Conservation (phyloP, 768 basidiomycete genomes). For the Clavaria fumosa region DNA sequence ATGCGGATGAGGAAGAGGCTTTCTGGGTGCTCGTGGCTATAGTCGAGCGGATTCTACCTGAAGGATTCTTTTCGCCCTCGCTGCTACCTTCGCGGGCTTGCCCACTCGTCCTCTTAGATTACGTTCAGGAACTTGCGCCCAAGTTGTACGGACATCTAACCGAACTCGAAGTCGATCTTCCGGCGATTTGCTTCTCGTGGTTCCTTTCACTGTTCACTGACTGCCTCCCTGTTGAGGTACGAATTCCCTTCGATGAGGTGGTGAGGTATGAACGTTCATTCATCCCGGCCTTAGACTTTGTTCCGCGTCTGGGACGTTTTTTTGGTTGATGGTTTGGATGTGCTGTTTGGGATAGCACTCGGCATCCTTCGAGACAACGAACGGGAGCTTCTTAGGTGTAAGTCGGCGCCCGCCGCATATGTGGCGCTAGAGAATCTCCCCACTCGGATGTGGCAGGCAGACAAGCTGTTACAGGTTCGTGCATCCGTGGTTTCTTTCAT, state of each 20-base stretch:
- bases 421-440: slow-evolving; percentile 81
- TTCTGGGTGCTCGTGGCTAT: slow-evolving; percentile 91
- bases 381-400: slow-evolving; percentile 65
- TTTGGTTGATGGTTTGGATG: slow-evolving; percentile 83
- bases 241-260: too few relatives aligned
- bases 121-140: slow-evolving; percentile 63
- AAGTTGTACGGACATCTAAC: slow-evolving; percentile 62
- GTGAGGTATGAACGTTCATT: too few relatives aligned
- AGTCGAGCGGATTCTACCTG: slow-evolving; percentile 76
- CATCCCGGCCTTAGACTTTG: too few relatives aligned
- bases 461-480: slow-evolving; percentile 75
- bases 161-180: slow-evolving; percentile 75
- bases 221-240: slow-evolving; percentile 85
- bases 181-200: slow-evolving; percentile 97
- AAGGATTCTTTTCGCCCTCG: slow-evolving; percentile 87
- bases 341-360: slow-evolving; percentile 80
- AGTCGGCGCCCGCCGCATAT: slow-evolving; percentile 80
- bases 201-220: slow-evolving; percentile 94
- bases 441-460: slow-evolving; percentile 86
- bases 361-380: slow-evolving; percentile 77
- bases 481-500: background rate
- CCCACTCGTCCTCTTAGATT: slow-evolving; percentile 79
- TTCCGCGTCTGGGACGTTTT: slow-evolving; percentile 96
- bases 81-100: slow-evolving; percentile 89
- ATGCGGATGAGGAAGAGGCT: slow-evolving; percentile 92